A percentile compares a stretch with the other conserved stretches of the same genome.
Evolutionary conservation across 129 eudicot species (phyloP).

Genomic region (Deinandra increscens): DNA sequence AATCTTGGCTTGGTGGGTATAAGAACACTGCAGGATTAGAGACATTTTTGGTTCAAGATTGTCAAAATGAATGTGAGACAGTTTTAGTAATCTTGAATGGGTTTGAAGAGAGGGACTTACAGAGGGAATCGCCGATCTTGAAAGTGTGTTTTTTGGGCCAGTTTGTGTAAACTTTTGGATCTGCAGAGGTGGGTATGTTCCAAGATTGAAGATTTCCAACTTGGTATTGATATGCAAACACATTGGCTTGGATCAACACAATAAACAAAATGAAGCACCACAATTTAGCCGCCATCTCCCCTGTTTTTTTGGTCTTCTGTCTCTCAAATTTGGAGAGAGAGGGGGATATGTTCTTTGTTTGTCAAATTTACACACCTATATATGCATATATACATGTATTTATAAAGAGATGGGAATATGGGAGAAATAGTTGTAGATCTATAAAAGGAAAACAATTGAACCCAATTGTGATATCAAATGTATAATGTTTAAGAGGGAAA

Average conservation of each 20-base stretch:
- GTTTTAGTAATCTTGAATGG: background rate
- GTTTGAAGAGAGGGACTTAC: slow-evolving; percentile 46
- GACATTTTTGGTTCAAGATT: slow-evolving; percentile 12
- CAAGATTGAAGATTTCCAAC: slow-evolving; percentile 87
- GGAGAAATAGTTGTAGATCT: slow-evolving; percentile 12
- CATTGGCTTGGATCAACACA: slow-evolving; percentile 43
- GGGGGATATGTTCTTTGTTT: too few relatives aligned
- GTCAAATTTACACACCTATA: too few relatives aligned
- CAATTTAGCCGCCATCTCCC: slow-evolving; percentile 40
- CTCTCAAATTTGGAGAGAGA: slow-evolving; percentile 20
- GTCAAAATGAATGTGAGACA: background rate
- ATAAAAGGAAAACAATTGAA: slow-evolving; percentile 7
- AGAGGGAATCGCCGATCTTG: slow-evolving; percentile 70
- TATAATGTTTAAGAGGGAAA: too few relatives aligned
- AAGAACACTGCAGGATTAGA: slow-evolving; percentile 61
- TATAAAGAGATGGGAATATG: background rate
- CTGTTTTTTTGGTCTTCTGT: slow-evolving; percentile 20
- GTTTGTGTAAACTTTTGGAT: slow-evolving; percentile 55
- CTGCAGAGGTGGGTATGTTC: slow-evolving; percentile 58
- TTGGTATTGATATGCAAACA: slow-evolving; percentile 52
- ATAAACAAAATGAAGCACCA: slow-evolving; percentile 39
- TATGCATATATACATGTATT: too few relatives aligned
- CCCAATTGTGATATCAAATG: too few relatives aligned
- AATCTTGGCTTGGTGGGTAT: slow-evolving; percentile 96
- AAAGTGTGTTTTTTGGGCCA: slow-evolving; percentile 67